Conservation (phyloP, 768 basidiomycete genomes). For the Lactarius indigo region DNA sequence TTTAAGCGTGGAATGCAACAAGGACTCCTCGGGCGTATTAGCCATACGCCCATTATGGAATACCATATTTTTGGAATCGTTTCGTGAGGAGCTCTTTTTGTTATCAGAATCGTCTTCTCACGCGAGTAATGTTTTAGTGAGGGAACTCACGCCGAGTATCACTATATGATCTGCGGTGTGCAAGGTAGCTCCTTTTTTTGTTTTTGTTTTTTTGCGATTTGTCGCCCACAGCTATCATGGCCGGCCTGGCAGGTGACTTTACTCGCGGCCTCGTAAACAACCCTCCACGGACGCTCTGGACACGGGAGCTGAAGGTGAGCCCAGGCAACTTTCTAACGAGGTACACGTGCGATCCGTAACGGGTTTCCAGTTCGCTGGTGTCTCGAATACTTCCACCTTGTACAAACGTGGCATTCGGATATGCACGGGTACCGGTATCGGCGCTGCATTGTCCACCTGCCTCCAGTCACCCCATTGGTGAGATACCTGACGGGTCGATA, state of each 20-base stretch:
- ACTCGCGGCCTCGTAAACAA: constrained; percentile 41
- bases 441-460: constrained; percentile 44
- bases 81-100: constrained; percentile 28
- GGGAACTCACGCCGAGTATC: constrained; percentile 39
- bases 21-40: constrained; percentile 42
- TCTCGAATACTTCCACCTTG: constrained; percentile 41
- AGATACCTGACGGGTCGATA: constrained; percentile 21
- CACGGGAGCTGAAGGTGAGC: constrained; percentile 41
- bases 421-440: constrained; percentile 45
- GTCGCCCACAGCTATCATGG: not conserved
- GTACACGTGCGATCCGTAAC: constrained; percentile 7
- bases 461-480: constrained; percentile 39
- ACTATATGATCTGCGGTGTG: constrained; percentile 45
- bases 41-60: constrained; percentile 40
- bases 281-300: constrained; percentile 41
- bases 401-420: constrained; percentile 45
- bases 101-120: constrained; percentile 1
- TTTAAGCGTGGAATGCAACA: constrained; percentile 46
- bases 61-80: constrained; percentile 47
- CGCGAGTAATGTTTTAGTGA: constrained; percentile 32
- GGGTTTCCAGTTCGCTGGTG: constrained; percentile 37
- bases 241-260: constrained; percentile 34
- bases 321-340: too few species aligned
- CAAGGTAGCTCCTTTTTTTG: constrained; percentile 31
- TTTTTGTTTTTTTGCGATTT: not conserved